Evolutionary conservation across 2,329 filamentous ascomycete species (phyloP), one percentile per base, ranked within the genome.

Genomic region (Trichothecium roseum): DNA sequence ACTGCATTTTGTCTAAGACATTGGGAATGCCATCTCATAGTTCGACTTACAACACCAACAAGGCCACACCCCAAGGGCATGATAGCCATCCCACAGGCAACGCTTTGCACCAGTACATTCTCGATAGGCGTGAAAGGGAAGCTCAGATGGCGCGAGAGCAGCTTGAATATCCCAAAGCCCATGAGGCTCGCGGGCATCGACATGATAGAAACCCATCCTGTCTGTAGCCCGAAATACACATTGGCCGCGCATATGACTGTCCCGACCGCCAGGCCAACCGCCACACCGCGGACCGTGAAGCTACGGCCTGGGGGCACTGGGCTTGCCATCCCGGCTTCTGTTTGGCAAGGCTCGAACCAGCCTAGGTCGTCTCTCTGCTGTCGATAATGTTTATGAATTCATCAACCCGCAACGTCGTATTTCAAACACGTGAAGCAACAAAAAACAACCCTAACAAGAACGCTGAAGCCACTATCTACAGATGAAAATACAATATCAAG

Each of bases 221-320:
- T 93, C 62, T 96, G 91, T 22, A 98, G 68, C n/a, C 91, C 91
- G 55, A 98, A 98, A 59, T 96, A 98, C 68, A 93, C 95, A 55
- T 98, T 98, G 35, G 85, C 93, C 56, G 94, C 94, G 53, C 84
- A 91, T 51, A 96, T 94, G 37, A 96, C 68, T 4, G 91, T 75
- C 28, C 91, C 91, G 43, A 98, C 91, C 4, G 74, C 64, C 5
- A 94, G 67, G 13, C 91, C 91, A 18, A 84, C 85, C 5, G 77
- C 53, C 28, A 96, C 69, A 34, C 86, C 86, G 37, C 91, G 81
- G 18, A 81, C 39, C 1, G 91, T 96, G 61, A 98, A 95, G 62
- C 86, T 87, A 32, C 74, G 74, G 35, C 68, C 69, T 3, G 58
- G 55, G 41, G 57, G 37, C 32, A 40, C 33, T 8, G 37, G 32